Evolutionary conservation across 176 grass and related monocot genomes (phyloP).

Genomic region (Ensete glaucum): DNA sequence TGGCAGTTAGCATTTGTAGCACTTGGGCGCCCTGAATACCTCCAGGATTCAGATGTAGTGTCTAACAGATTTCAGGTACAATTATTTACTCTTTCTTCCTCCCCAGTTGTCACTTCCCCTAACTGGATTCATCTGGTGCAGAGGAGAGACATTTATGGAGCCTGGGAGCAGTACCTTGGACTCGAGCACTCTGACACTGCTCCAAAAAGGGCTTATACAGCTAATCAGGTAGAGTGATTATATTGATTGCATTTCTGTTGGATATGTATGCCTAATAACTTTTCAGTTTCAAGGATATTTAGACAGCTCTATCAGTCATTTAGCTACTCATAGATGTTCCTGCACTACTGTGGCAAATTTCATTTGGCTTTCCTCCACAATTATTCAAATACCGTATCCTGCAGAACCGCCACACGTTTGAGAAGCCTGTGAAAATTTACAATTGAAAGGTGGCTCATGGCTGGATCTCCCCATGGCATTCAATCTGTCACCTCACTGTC

Average conservation of each 20-base stretch:
- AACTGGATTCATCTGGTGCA: constrained; percentile 19
- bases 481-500: not conserved
- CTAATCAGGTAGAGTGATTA: constrained; percentile 61
- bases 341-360: no score
- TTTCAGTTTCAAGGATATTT: not conserved
- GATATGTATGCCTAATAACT: not conserved
- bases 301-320: not conserved
- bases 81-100: constrained; percentile 15
- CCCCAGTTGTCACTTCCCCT: constrained; percentile 1
- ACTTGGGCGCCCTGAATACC: constrained; percentile 94
- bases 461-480: not conserved
- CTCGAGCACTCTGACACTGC: constrained; percentile 82
- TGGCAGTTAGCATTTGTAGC: constrained; percentile 98
- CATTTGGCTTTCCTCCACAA: not conserved
- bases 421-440: constrained; percentile 97
- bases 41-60: constrained; percentile 79
- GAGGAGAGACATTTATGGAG: constrained; percentile 89
- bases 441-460: constrained; percentile 38
- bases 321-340: not conserved
- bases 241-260: not conserved
- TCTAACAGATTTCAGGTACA: constrained; percentile 74
- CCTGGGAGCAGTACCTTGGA: constrained; percentile 99
- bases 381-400: not conserved
- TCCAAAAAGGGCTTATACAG: constrained; percentile 58
- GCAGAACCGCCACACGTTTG: constrained; percentile 91